Evolutionary conservation across 768 basidiomycete species (phyloP).

Genomic region (Flagelloscypha sp.): DNA sequence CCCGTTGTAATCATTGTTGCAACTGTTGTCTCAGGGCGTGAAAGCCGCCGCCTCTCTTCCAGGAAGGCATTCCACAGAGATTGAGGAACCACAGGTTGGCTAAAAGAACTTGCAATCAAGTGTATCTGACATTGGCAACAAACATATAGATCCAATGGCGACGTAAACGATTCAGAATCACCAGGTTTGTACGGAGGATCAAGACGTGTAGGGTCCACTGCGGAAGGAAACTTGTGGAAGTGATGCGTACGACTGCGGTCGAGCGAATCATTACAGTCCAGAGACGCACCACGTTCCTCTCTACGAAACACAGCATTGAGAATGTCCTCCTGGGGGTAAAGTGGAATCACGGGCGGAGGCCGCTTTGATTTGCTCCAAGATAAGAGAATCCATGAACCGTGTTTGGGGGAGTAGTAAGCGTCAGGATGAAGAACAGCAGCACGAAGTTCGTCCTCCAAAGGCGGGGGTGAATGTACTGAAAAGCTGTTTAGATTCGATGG

Average conservation of each 20-base stretch:
- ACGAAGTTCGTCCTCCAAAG: constrained; percentile 57
- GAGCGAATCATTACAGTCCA: constrained; percentile 27
- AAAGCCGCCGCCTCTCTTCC: constrained; percentile 28
- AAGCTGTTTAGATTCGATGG: background rate
- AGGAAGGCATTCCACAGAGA: constrained; percentile 33
- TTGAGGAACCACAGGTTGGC: constrained; percentile 41
- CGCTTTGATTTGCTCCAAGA: constrained; percentile 60
- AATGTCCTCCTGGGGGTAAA: constrained; percentile 27
- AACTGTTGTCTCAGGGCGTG: too few species aligned
- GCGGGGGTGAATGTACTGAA: constrained; percentile 17
- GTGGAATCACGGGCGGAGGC: constrained; percentile 44
- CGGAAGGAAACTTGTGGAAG: constrained; percentile 66
- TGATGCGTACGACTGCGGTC: constrained; percentile 64
- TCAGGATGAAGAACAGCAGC: constrained; percentile 72
- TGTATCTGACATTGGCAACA: constrained; percentile 51
- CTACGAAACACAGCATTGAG: constrained; percentile 31
- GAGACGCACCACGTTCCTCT: too few species aligned
- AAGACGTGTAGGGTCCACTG: constrained; percentile 58
- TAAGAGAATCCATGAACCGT: constrained; percentile 77
- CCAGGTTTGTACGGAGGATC: constrained; percentile 33
- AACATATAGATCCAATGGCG: constrained; percentile 43
- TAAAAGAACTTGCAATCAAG: constrained; percentile 37
- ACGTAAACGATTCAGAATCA: constrained; percentile 13
- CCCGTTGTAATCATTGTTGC: too few species aligned
- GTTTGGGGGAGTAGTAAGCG: constrained; percentile 75